Evolutionary conservation across 2,329 filamentous ascomycete genomes (phyloP), one percentile per base, ranked within the genome.

Genomic region (Phaeoacremonium minimum): DNA sequence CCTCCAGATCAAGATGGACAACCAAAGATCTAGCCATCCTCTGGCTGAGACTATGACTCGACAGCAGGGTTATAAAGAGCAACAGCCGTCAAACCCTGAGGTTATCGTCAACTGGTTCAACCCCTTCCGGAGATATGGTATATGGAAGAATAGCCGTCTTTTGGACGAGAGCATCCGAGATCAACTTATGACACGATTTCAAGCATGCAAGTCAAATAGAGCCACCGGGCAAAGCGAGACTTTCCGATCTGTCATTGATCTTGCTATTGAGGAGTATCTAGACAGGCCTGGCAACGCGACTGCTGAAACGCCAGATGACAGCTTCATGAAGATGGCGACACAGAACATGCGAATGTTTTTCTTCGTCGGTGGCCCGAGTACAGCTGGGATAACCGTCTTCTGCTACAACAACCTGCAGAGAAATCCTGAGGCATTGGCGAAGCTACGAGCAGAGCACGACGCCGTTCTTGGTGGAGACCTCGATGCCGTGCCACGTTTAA

Each of bases 271-370:
- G 18, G 46, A 53, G 35, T 45, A 51, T 22, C 39, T 45, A 13
- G 42, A 33, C 13, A 32, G 38, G 12, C 20, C 38, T 17, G 38
- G 19, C 9, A 19, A 19, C 6, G 13, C 13, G 17, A 14, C 12
- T n/a, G n/a, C 17, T 6, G 11, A 15, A 26, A 19, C 31, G 6
- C 18, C 41, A 8, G 41, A 43, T 7, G 33, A 35, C 3, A 12
- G 15, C 4, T 43, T 38, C 16, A 15, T 43, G 6, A 30, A 38
- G 3, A 36, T 34, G 2, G 38, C 38, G 9, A 30, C 40, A 5
- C 14, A 32, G 45, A 58, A 5, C 48, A 49, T 16, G 33, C 61
- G 32, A 45, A 51, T 17, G 37, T 63, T 32, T 56, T 59, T 44
- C 30, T 35, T 44, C 17, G 42, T 40, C 5, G 42, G 42, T 4